Conservation (phyloP, 2,329 filamentous ascomycete species). For the Dactylonectria estremocensis region DNA sequence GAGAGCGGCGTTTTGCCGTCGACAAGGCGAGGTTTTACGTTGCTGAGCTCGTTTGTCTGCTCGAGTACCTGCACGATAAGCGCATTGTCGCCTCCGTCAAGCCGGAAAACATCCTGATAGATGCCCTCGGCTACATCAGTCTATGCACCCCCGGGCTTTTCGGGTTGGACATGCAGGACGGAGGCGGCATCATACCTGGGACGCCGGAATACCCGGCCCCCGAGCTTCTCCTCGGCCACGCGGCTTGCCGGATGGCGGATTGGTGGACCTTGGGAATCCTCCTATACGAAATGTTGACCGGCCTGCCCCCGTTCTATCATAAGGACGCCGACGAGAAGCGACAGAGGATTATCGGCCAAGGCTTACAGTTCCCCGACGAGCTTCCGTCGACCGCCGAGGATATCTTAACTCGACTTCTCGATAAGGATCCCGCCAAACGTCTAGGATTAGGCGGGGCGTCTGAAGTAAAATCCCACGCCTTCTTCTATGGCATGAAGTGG, state of each 20-base stretch:
- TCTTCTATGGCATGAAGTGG: constrained; percentile 99
- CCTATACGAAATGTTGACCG: constrained; percentile 98
- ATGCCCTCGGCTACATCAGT: constrained; percentile 97
- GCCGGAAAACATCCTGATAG: constrained; percentile 93
- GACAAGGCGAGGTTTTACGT: constrained; percentile 97
- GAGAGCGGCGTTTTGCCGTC: constrained; percentile 96
- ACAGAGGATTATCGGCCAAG: constrained; percentile 95
- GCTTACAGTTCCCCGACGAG: constrained; percentile 93
- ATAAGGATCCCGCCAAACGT: constrained; percentile 89
- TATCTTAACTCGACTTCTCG: constrained; percentile 87
- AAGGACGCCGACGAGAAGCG: constrained; percentile 99
- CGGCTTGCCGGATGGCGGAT: constrained; percentile 98
- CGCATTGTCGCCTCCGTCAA: constrained; percentile 87
- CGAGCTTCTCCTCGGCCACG: constrained; percentile 90
- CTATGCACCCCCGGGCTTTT: constrained; percentile 97
- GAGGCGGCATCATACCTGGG: constrained; percentile 98
- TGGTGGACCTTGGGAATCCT: constrained; percentile 99
- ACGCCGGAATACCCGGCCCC: constrained; percentile 97
- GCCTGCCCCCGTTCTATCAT: constrained; percentile 95
- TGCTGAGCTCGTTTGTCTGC: constrained; percentile 91
- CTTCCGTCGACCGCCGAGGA: constrained; percentile 94
- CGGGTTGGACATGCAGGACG: constrained; percentile 99
- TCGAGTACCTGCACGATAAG: constrained; percentile 97
- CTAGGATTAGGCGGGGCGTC: constrained; percentile 92
- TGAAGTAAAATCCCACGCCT: constrained; percentile 98